Evolutionary conservation across 169 alveolate species (phyloP).

Genomic region (Plasmodium blacklocki): DNA sequence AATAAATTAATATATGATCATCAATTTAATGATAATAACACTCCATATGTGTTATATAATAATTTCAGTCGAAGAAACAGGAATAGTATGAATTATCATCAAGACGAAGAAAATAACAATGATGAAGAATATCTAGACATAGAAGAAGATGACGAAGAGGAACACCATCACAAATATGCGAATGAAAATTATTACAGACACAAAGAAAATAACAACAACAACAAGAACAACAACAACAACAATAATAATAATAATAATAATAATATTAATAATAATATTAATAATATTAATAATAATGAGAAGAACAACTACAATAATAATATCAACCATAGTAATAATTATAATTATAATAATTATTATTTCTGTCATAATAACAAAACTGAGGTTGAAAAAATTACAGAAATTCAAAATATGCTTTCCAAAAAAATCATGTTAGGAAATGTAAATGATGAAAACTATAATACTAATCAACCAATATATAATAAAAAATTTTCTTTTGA

Average conservation of each 20-base stretch:
- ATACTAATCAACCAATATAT: constrained; percentile 8
- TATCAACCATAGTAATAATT: constrained; percentile 4
- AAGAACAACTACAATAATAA: constrained; percentile 1
- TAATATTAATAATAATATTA: too few relatives aligned
- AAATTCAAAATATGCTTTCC: constrained; percentile 60
- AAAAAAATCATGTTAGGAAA: constrained; percentile 35
- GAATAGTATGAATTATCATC: too few relatives aligned
- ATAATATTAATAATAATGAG: too few relatives aligned
- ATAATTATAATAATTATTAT: neutral
- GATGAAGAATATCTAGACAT: too few relatives aligned
- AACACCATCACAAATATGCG: neutral
- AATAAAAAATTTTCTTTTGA: constrained; percentile 36
- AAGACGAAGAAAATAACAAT: too few relatives aligned
- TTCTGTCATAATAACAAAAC: constrained; percentile 13
- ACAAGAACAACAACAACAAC: neutral
- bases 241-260: too few relatives aligned
- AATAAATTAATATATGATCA: too few relatives aligned
- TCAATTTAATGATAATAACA: too few relatives aligned
- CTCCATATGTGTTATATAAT: too few relatives aligned
- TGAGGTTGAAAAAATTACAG: constrained; percentile 41
- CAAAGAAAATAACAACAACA: constrained; percentile 1
- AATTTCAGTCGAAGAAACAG: too few relatives aligned
- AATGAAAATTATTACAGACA: constrained; percentile 4
- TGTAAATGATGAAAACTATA: constrained; percentile 4
- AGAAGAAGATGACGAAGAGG: neutral